Conservation (phyloP, 2,329 filamentous ascomycete species). For the Stachybotrys echinatus region DNA sequence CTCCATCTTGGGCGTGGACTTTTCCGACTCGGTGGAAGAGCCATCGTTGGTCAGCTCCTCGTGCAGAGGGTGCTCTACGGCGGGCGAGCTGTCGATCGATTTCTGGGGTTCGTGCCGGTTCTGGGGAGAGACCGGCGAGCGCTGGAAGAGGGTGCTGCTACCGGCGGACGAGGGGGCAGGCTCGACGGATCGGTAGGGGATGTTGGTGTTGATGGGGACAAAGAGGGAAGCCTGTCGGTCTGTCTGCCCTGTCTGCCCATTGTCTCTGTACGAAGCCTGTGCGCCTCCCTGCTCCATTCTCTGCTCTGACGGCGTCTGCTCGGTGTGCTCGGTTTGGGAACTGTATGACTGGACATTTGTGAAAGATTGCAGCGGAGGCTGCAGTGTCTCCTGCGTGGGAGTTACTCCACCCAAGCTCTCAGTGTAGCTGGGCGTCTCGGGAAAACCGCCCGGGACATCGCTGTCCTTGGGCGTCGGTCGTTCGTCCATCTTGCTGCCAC, state of each 20-base stretch:
- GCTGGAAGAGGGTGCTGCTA: background rate
- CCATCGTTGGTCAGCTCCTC: background rate
- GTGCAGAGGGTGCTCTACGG: background rate
- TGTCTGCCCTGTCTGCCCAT: no score
- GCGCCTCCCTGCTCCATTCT: no score
- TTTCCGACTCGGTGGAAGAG: background rate
- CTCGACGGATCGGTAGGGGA: background rate
- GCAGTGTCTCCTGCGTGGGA: background rate
- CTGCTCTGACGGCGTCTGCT: no score
- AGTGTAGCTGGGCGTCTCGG: constrained; percentile 17
- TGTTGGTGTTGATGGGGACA: background rate
- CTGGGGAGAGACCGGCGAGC: background rate
- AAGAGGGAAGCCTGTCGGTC: no score
- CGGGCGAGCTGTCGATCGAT: background rate
- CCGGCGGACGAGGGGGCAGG: background rate
- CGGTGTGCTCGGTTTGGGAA: no score
- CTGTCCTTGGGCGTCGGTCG: constrained; percentile 21
- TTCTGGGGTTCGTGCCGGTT: background rate
- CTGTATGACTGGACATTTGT: no score
- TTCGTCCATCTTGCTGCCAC: constrained; percentile 16
- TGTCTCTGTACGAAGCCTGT: no score
- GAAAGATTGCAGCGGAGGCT: background rate
- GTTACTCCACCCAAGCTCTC: background rate
- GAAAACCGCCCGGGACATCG: constrained; percentile 25
- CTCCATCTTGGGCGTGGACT: constrained; percentile 10